Conservation (phyloP, 2,329 filamentous ascomycete genomes). For the Talaromyces rugulosus region DNA sequence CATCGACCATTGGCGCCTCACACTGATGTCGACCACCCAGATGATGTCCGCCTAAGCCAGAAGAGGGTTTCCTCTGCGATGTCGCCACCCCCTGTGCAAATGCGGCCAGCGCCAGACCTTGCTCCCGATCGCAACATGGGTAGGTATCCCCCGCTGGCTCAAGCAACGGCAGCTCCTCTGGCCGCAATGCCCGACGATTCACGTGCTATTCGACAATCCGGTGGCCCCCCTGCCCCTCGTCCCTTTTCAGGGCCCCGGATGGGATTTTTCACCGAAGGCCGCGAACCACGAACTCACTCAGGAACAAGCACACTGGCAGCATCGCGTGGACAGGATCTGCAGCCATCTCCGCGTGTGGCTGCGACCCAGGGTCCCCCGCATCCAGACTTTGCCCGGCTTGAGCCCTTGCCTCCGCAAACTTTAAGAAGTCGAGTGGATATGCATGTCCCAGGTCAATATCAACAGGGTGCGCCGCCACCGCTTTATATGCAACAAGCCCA, state of each 20-base stretch:
- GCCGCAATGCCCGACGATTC: constrained; percentile 31
- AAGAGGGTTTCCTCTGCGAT: constrained; percentile 26
- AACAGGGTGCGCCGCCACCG: constrained; percentile 18
- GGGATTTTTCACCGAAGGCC: constrained; percentile 42
- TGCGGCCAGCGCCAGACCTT: constrained; percentile 23
- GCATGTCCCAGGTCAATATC: constrained; percentile 19
- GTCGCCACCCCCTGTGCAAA: constrained; percentile 23
- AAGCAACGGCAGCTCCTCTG: constrained; percentile 29
- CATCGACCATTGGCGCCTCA: constrained; percentile 41
- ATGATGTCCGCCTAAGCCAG: constrained; percentile 22
- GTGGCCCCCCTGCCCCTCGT: constrained; percentile 22
- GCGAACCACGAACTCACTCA: constrained; percentile 15
- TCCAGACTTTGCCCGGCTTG: constrained; percentile 32
- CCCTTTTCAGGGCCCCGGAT: constrained; percentile 37
- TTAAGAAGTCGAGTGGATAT: constrained; percentile 16
- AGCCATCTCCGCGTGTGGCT: constrained; percentile 28
- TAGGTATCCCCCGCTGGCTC: constrained; percentile 36
- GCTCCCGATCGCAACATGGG: constrained; percentile 32
- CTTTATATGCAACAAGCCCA: constrained; percentile 10
- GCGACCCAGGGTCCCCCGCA: constrained; percentile 14
- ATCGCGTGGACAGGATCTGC: constrained; percentile 24
- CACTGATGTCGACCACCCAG: constrained; percentile 32
- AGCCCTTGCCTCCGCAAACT: constrained; percentile 24
- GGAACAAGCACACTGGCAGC: constrained; percentile 20
- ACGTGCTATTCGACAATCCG: constrained; percentile 27